Evolutionary conservation across 495 filamentous ascomycete species (phyloP).

Genomic region (Hyaloscypha bicolor): DNA sequence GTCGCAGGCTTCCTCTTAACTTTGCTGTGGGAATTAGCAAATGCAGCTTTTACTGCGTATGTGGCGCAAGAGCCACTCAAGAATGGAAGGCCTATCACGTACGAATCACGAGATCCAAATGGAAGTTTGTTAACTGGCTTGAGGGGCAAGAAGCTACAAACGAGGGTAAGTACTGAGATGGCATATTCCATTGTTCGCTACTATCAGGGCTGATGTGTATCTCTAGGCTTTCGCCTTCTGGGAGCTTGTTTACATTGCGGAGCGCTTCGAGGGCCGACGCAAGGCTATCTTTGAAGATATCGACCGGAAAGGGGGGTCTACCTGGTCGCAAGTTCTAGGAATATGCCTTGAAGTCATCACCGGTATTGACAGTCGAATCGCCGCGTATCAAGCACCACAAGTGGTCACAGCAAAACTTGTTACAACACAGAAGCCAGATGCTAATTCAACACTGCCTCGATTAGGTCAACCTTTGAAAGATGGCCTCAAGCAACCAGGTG

Average conservation of each 20-base stretch:
- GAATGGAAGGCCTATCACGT: slow-evolving; percentile 78
- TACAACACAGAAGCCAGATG: background rate
- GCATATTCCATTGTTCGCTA: slow-evolving; percentile 8
- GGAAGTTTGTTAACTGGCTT: slow-evolving; percentile 85
- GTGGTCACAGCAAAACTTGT: background rate
- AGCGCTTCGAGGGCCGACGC: slow-evolving; percentile 69
- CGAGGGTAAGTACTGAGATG: slow-evolving; percentile 46
- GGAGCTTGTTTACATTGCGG: slow-evolving; percentile 81
- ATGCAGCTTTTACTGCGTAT: slow-evolving; percentile 75
- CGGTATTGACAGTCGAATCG: slow-evolving; percentile 49
- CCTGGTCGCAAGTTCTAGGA: slow-evolving; percentile 77
- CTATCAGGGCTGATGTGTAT: slow-evolving; percentile 27
- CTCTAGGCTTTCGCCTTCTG: slow-evolving; percentile 80
- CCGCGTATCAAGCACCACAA: slow-evolving; percentile 24
- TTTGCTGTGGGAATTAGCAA: slow-evolving; percentile 72
- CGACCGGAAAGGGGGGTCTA: slow-evolving; percentile 74
- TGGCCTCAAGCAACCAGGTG: slow-evolving; percentile 37
- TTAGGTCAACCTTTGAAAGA: slow-evolving; percentile 56
- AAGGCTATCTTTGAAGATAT: slow-evolving; percentile 87
- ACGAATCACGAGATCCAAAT: slow-evolving; percentile 86
- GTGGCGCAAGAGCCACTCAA: slow-evolving; percentile 81
- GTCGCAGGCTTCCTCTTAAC: slow-evolving; percentile 67
- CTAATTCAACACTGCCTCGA: slow-evolving; percentile 44
- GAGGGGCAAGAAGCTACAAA: slow-evolving; percentile 69
- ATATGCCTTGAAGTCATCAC: slow-evolving; percentile 68